Evolutionary conservation across 225 moss, liverwort and hornwort species (phyloP).

Genomic region (Polytrichum formosum): DNA sequence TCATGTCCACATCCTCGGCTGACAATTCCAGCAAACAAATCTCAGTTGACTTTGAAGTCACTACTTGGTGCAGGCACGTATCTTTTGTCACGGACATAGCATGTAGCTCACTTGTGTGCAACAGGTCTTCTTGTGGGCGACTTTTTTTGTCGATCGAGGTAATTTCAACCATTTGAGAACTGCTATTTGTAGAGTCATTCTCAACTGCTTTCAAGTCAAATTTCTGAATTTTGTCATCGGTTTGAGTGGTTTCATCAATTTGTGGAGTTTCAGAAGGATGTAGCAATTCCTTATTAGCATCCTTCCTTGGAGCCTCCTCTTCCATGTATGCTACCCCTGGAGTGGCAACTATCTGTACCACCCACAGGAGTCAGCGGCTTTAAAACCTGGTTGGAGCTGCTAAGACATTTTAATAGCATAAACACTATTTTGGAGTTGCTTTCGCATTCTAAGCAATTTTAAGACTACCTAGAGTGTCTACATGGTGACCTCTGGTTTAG

Average conservation of each 20-base stretch:
- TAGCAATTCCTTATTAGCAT: not conserved
- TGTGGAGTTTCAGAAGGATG: not conserved
- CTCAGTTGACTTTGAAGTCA: not conserved
- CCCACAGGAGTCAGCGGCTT: too few species aligned
- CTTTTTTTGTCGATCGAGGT: constrained; percentile 6
- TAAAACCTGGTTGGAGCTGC: too few species aligned
- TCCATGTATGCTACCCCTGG: not conserved
- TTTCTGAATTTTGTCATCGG: not conserved
- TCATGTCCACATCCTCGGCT: constrained; percentile 4
- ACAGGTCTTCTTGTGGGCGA: constrained; percentile 9
- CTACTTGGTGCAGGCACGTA: not conserved
- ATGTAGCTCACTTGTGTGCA: constrained; percentile 12
- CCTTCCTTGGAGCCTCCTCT: not conserved
- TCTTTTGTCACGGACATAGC: constrained; percentile 5
- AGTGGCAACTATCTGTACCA: too few species aligned
- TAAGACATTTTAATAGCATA: too few species aligned
- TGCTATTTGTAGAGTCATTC: not conserved
- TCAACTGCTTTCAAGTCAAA: not conserved
- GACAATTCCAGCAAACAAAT: not conserved
- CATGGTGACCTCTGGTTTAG: too few species aligned
- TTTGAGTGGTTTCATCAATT: not conserved
- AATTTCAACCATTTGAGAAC: constrained; percentile 14
- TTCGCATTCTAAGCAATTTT: too few species aligned
- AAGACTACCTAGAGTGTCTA: too few species aligned
- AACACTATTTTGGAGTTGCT: too few species aligned